A percentile compares a stretch with the other conserved stretches of the same genome.
These are phyloP conservation scores for Pichia thaimueangensis DNA, from an alignment of 805 yeast genomes.

Conservation along the genomic window DNA sequence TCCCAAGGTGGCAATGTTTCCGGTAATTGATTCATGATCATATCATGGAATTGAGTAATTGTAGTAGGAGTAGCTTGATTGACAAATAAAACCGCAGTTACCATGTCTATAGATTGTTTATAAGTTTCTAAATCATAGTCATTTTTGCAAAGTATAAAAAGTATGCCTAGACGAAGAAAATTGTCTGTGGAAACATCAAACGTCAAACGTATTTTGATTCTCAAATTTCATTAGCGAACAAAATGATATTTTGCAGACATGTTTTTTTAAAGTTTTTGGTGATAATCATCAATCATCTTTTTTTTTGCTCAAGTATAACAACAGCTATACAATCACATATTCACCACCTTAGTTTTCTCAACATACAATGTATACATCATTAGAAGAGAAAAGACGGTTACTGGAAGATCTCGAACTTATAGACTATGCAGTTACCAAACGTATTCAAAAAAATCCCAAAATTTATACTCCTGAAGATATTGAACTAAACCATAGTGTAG, in stretches of 20 bases:
- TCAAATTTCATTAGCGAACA: too few relatives aligned
- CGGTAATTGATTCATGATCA: constrained; percentile 62
- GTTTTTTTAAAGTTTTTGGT: too few relatives aligned
- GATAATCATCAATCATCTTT: too few relatives aligned
- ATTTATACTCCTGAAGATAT: constrained; percentile 32
- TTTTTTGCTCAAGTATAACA: neutral
- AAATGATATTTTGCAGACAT: neutral
- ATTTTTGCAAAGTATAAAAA: too few relatives aligned
- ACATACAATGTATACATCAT: constrained; percentile 16
- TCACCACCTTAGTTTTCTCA: too few relatives aligned
- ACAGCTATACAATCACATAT: too few relatives aligned
- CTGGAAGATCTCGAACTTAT: constrained; percentile 67
- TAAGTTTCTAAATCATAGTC: too few relatives aligned
- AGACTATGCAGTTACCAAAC: constrained; percentile 55
- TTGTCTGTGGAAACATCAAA: too few relatives aligned
- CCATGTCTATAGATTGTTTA: too few relatives aligned
- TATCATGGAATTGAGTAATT: constrained; percentile 65
- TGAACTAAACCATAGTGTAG: constrained; percentile 24
- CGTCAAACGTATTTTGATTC: too few relatives aligned
- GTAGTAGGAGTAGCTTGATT: constrained; percentile 49
- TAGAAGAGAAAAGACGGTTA: constrained; percentile 35
- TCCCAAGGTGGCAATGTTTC: constrained; percentile 58
- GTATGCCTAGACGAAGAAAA: too few relatives aligned
- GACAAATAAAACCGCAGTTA: constrained; percentile 35
- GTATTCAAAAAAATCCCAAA: constrained; percentile 58